Base-by-base conservation (phyloP, 2,329 filamentous ascomycete genomes). In the Dothideomycetes sp. region DNA sequence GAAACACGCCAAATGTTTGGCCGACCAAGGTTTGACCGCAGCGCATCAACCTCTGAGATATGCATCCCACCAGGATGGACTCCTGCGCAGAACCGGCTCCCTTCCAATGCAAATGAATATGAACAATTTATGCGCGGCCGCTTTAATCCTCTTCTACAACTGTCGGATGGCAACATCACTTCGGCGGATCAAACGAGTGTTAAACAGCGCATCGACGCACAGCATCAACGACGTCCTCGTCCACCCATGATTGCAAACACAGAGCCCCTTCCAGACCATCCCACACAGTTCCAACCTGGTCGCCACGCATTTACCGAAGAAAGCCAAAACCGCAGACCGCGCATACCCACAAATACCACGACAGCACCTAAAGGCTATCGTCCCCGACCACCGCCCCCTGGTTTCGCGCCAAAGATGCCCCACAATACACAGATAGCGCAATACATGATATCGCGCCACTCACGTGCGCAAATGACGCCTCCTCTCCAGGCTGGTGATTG, bases 51-150 rank as follows among this genome's bases (percentile, higher is more conserved):
- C 11, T 27, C 22, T 7, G 27, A n/a, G 19, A 37, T 29, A 8
- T 17, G 9, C 8, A 12, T 41, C 8, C 39, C 39, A 1, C n/a
- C 34, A 2, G 5, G 15, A 3, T 41, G 39, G 39, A 33, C 29
- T n/a, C 19, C 34, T 3, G 39, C 36, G 34, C 36, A 36, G 39
- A 41, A 41, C 7, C 29, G 39, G 4, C 31, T 41, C 4, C 39
- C 39, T 3, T 17, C 8, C 2, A 41, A 41, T n/a, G 39, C 39
- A 22, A 41, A 41, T 8, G 39, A 41, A 27, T 41, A 33, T 19
- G 36, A 33, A 19, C 33, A 33, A 10, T 41, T 33, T 7, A 16
- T 41, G 19, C 5, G 5, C 15, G 34, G 39, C 17, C 18, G 29
- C 5, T 41, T 41, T 29, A 34, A 41, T 16, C 34, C 39, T 3